phyloP scores from a whole-genome alignment of 2,329 filamentous ascomycete species.

The Colletotrichum higginsianum region DNA sequence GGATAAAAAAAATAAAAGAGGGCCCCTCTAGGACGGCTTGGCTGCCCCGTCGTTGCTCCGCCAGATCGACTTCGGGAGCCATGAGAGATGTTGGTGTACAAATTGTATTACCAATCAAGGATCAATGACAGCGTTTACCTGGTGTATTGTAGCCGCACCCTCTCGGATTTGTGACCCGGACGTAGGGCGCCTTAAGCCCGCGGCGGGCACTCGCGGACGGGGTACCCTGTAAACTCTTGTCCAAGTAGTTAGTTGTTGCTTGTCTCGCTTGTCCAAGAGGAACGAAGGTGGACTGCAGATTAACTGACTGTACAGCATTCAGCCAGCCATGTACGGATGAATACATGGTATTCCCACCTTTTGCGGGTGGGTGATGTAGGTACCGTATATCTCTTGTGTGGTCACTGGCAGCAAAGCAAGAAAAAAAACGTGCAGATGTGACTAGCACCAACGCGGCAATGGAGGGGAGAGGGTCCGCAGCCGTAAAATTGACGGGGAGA shows the following conservation, averaged over 20 bases:
- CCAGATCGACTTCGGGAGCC: conserved; percentile 39
- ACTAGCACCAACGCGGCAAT: conserved; percentile 2
- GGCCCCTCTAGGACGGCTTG: conserved; percentile 1
- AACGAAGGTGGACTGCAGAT: neutral
- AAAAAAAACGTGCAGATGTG: conserved; percentile 2
- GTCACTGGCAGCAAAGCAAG: conserved; percentile 1
- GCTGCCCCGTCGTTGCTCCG: neutral
- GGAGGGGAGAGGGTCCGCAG: conserved; percentile 18
- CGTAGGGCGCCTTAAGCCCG: conserved; percentile 38
- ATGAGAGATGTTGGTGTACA: neutral
- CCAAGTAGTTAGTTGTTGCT: neutral
- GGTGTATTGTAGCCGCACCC: no score
- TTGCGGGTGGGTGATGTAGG: conserved; percentile 28
- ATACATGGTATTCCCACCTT: conserved; percentile 11
- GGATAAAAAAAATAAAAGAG: conserved; percentile 7
- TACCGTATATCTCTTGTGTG: conserved; percentile 22
- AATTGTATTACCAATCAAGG: conserved; percentile 38
- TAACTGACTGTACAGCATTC: neutral
- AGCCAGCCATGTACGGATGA: neutral
- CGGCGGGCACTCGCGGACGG: conserved; percentile 10
- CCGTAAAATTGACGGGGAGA: conserved; percentile 27
- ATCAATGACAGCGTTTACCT: conserved; percentile 15
- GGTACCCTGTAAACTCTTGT: conserved; percentile 10
- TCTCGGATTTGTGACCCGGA: conserved; percentile 26
- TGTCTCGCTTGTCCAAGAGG: neutral